phyloP scores from a whole-genome alignment of 2,329 filamentous ascomycete genomes.

The Sphaceloma murrayae region DNA sequence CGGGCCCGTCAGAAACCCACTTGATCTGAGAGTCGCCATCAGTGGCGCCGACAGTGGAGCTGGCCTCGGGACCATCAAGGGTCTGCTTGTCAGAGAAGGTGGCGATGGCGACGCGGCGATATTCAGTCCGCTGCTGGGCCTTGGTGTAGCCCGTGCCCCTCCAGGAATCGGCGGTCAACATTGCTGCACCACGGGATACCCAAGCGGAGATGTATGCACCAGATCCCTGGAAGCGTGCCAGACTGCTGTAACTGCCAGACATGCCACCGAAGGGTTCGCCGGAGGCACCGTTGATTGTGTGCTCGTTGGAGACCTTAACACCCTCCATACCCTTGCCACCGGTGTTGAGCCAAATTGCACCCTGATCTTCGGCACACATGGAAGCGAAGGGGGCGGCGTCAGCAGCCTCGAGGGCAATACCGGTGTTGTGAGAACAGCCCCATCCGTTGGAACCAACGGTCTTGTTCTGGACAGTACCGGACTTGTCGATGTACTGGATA shows the following conservation, averaged over 20 bases:
- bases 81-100: slow-evolving; percentile 50
- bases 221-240: slow-evolving; percentile 45
- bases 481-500: slow-evolving; percentile 41
- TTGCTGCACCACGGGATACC: slow-evolving; percentile 50
- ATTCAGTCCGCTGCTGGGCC: slow-evolving; percentile 44
- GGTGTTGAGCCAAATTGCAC: slow-evolving; percentile 56
- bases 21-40: slow-evolving; percentile 51
- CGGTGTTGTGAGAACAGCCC: slow-evolving; percentile 57
- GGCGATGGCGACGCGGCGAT: slow-evolving; percentile 52
- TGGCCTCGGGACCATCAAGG: slow-evolving; percentile 45
- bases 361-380: slow-evolving; percentile 54
- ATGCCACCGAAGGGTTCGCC: slow-evolving; percentile 54
- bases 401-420: slow-evolving; percentile 53
- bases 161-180: slow-evolving; percentile 48
- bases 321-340: slow-evolving; percentile 49
- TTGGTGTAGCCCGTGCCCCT: slow-evolving; percentile 49
- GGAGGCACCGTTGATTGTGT: slow-evolving; percentile 49
- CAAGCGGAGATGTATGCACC: slow-evolving; percentile 52
- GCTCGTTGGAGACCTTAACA: slow-evolving; percentile 54
- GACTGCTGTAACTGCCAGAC: slow-evolving; percentile 51
- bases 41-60: slow-evolving; percentile 43
- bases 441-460: slow-evolving; percentile 46
- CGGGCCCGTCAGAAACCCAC: slow-evolving; percentile 47
- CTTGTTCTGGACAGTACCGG: slow-evolving; percentile 44
- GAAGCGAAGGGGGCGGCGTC: slow-evolving; percentile 49